phyloP scores from a whole-genome alignment of 345 rosid genomes.

The Litchi chinensis region DNA sequence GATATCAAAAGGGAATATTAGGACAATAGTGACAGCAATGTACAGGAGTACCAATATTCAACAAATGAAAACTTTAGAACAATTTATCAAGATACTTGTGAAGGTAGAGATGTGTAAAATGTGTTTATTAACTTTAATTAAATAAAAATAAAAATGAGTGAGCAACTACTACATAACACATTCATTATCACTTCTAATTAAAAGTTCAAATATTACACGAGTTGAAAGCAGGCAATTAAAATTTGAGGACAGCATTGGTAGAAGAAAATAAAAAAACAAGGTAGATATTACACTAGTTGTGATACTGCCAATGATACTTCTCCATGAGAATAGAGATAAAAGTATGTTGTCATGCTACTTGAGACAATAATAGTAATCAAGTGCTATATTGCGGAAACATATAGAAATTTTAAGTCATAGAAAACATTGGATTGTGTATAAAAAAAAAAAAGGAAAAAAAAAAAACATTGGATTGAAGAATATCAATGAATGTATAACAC shows the following conservation, averaged over 20 bases:
- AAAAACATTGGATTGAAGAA: too few species aligned
- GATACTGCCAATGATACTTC: constrained; percentile 98
- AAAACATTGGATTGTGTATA: too few species aligned
- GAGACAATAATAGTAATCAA: too few species aligned
- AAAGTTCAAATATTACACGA: too few species aligned
- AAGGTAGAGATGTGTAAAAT: too few species aligned
- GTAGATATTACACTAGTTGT: constrained; percentile 83
- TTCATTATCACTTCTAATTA: not conserved
- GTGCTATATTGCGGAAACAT: too few species aligned
- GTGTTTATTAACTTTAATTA: not conserved
- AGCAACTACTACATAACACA: not conserved
- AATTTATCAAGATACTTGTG: not conserved
- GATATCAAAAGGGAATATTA: too few species aligned
- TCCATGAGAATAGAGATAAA: constrained; percentile 93
- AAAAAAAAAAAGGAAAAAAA: too few species aligned
- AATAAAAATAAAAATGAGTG: too few species aligned
- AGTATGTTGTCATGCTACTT: constrained; percentile 96
- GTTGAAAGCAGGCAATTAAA: not conserved
- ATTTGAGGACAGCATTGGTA: not conserved
- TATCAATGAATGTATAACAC: too few species aligned
- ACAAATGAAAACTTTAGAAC: constrained; percentile 21
- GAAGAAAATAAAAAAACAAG: constrained; percentile 13
- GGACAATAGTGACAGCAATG: constrained; percentile 71
- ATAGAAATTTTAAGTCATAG: too few species aligned
- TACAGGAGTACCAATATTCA: constrained; percentile 78